phyloP scores from a whole-genome alignment of 768 basidiomycete genomes.

The Phaeolepiota aurea region DNA sequence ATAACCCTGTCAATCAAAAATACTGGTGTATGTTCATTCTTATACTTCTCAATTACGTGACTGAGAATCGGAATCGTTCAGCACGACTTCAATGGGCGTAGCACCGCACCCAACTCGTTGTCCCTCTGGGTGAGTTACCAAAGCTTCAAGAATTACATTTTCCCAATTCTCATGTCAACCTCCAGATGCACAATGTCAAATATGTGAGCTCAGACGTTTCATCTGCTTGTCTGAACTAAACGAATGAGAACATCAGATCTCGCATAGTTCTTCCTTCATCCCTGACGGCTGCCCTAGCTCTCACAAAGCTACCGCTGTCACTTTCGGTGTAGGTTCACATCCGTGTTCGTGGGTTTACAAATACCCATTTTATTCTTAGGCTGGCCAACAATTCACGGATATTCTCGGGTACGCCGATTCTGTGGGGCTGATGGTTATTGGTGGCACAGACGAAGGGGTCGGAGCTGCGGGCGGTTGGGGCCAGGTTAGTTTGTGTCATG shows the following conservation, averaged over 20 bases:
- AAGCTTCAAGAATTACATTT: background rate
- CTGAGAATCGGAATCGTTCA: conserved; percentile 10
- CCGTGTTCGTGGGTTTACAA: background rate
- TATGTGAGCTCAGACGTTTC: background rate
- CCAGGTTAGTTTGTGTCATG: conserved; percentile 1
- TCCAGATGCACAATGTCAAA: background rate
- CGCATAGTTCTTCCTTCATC: background rate
- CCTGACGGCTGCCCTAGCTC: background rate
- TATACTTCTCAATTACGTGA: too few species aligned
- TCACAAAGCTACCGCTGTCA: conserved; percentile 3
- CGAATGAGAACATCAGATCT: too few species aligned
- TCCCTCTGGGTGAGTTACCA: conserved; percentile 12
- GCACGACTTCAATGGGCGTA: conserved; percentile 15
- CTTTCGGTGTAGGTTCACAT: conserved; percentile 1
- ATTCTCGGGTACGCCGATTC: background rate
- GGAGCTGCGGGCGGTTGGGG: conserved; percentile 7
- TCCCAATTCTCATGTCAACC: background rate
- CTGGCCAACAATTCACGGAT: conserved; percentile 1
- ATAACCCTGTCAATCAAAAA: conserved; percentile 4
- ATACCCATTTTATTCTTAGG: conserved; percentile 7
- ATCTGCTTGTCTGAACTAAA: too few species aligned
- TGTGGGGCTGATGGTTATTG: conserved; percentile 3
- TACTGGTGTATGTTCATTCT: background rate
- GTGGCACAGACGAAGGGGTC: conserved; percentile 4
- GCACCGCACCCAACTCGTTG: conserved; percentile 9